phyloP scores from a whole-genome alignment of 805 yeast genomes.

The Candida schatavii region DNA sequence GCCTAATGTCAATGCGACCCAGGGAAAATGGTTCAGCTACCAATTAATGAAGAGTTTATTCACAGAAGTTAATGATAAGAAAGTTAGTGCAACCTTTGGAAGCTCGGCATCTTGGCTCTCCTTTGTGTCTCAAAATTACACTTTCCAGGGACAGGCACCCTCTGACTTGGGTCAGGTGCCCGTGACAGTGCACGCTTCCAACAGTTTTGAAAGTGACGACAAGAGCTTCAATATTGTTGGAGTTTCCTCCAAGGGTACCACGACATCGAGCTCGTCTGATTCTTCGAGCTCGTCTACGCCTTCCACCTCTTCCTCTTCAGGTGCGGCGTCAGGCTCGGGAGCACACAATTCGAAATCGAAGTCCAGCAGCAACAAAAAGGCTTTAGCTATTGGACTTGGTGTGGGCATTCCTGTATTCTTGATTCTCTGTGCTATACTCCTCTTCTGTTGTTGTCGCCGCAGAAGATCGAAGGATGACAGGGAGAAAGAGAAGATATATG shows the following conservation, averaged over 20 bases:
- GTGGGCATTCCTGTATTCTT: conserved; percentile 72
- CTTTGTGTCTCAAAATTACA: conserved; percentile 56
- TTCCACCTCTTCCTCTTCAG: conserved; percentile 26
- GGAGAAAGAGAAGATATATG: conserved; percentile 11
- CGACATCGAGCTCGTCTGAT: conserved; percentile 22
- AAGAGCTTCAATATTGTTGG: conserved; percentile 54
- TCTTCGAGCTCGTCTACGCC: conserved; percentile 19
- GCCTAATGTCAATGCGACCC: conserved; percentile 65
- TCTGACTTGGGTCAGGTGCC: conserved; percentile 19
- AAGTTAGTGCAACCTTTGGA: conserved; percentile 43
- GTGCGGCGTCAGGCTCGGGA: conserved; percentile 26
- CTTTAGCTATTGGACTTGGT: conserved; percentile 86
- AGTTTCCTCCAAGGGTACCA: conserved; percentile 26
- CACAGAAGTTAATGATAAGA: conserved; percentile 48
- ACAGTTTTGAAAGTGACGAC: conserved; percentile 26
- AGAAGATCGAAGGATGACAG: conserved; percentile 20
- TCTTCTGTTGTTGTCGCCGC: conserved; percentile 54
- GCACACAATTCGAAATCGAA: conserved; percentile 23
- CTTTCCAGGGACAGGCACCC: conserved; percentile 67
- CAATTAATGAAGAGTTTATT: conserved; percentile 54
- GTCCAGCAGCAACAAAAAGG: conserved; percentile 37
- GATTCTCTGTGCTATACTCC: conserved; percentile 43
- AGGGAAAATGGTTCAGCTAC: conserved; percentile 58
- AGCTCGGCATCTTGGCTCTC: conserved; percentile 56
- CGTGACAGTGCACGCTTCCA: conserved; percentile 28